Conservation (phyloP, 192 early-diverging fungal species). For the Lobulomyces angularis region DNA sequence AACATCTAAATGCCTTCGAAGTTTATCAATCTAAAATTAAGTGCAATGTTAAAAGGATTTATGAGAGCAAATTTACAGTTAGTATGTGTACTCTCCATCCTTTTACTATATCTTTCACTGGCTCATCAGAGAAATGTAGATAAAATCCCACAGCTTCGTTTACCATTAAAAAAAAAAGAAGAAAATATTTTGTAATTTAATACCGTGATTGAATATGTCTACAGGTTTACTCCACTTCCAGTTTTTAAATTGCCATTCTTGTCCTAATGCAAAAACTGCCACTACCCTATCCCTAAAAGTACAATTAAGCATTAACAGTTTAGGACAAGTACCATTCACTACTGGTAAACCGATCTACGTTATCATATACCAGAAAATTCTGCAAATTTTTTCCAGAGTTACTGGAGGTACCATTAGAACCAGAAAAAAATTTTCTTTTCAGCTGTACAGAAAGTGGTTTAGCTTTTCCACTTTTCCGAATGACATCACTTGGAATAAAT, state of each 20-base stretch:
- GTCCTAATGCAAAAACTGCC: slow-evolving; percentile 82
- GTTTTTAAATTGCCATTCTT: slow-evolving; percentile 86
- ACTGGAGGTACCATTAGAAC: no score
- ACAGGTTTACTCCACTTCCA: slow-evolving; percentile 80
- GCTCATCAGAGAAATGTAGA: slow-evolving; percentile 39
- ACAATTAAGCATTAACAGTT: slow-evolving; percentile 1
- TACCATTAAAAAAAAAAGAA: slow-evolving; percentile 10
- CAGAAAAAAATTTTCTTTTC: no score
- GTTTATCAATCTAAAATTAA: slow-evolving; percentile 26
- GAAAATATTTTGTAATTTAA: background rate
- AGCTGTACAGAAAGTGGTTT: slow-evolving; percentile 57
- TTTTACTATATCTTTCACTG: slow-evolving; percentile 19
- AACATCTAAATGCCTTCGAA: slow-evolving; percentile 30
- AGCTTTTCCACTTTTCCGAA: slow-evolving; percentile 44
- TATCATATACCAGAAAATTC: no score
- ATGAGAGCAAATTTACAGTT: slow-evolving; percentile 17
- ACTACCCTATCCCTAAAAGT: slow-evolving; percentile 50
- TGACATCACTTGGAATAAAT: slow-evolving; percentile 50
- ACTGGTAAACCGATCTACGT: no score
- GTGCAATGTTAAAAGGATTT: background rate
- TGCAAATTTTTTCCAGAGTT: no score
- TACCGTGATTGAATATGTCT: slow-evolving; percentile 66
- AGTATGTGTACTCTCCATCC: slow-evolving; percentile 32
- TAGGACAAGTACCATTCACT: no score
- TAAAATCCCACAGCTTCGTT: slow-evolving; percentile 40